Conservation (phyloP, 805 yeast genomes). For the Wickerhamomyces sydowiorum region DNA sequence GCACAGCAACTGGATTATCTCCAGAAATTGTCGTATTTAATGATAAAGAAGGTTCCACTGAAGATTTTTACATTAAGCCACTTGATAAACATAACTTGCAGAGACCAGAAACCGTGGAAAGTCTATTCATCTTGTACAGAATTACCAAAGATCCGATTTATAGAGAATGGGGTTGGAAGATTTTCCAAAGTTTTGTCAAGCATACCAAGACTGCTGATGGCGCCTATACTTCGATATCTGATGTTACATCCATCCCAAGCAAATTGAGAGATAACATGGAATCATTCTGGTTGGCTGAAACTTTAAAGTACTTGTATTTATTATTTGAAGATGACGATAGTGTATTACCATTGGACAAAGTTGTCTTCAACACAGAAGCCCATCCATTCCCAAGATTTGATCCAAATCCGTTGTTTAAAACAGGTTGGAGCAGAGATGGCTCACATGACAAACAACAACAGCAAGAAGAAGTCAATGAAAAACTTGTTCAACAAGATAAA, state of each 20-base stretch:
- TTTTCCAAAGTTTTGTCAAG: constrained; percentile 63
- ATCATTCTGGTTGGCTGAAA: constrained; percentile 92
- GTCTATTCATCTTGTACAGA: constrained; percentile 73
- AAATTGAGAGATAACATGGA: constrained; percentile 67
- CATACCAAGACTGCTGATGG: constrained; percentile 46
- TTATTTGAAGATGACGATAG: constrained; percentile 67
- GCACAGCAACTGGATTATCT: constrained; percentile 67
- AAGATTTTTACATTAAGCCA: constrained; percentile 66
- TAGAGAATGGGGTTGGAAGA: constrained; percentile 86
- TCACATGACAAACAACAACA: not conserved
- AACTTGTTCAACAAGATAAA: too few species aligned
- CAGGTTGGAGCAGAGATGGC: constrained; percentile 53
- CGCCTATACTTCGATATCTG: constrained; percentile 59
- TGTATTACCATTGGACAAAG: constrained; percentile 57
- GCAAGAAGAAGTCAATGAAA: not conserved
- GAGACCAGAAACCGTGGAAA: constrained; percentile 92
- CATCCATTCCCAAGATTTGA: constrained; percentile 83
- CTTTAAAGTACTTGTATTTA: constrained; percentile 78
- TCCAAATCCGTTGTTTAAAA: constrained; percentile 42
- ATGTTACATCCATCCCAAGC: constrained; percentile 57
- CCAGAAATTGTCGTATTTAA: constrained; percentile 91
- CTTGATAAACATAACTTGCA: constrained; percentile 80
- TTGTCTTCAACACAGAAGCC: constrained; percentile 89
- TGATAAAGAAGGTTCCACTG: constrained; percentile 33
- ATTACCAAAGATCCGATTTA: constrained; percentile 76